phyloP scores from a whole-genome alignment of 164 flowering plant species.

The Stephania japonica region DNA sequence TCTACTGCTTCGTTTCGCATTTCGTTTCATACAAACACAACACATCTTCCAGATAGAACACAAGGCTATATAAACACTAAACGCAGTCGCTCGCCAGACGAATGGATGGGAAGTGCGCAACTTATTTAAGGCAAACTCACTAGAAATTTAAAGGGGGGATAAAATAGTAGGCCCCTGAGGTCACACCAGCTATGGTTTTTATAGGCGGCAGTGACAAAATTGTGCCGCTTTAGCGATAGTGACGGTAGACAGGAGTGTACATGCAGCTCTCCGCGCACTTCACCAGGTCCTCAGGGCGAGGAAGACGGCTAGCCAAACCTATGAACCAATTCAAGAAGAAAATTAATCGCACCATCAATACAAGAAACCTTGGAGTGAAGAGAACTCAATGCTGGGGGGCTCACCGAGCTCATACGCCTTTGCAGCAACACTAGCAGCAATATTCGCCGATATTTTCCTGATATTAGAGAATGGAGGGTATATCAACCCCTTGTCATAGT shows the following conservation, averaged over 20 bases:
- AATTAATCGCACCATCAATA: neutral
- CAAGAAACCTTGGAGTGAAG: too few relatives aligned
- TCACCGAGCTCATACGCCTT: slow-evolving; percentile 93
- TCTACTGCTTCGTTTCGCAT: neutral
- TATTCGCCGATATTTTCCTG: slow-evolving; percentile 84
- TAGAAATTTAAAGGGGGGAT: neutral
- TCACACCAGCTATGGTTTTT: neutral
- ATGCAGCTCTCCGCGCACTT: slow-evolving; percentile 90
- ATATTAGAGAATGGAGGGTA: slow-evolving; percentile 78
- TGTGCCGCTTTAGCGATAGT: slow-evolving; percentile 36
- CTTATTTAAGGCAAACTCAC: neutral
- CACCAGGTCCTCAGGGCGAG: slow-evolving; percentile 70
- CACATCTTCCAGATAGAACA: neutral
- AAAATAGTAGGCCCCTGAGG: too few relatives aligned
- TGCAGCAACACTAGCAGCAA: slow-evolving; percentile 91
- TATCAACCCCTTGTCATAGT: slow-evolving; percentile 63
- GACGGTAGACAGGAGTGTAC: slow-evolving; percentile 79
- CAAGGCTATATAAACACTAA: neutral
- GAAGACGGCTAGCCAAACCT: slow-evolving; percentile 83
- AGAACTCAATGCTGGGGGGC: slow-evolving; percentile 4
- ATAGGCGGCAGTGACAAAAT: slow-evolving; percentile 2
- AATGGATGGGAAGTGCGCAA: too few relatives aligned
- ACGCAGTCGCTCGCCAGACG: too few relatives aligned
- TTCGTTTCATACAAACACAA: neutral
- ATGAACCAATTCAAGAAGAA: neutral